Percentiles rank a stretch among this genome's conserved stretches.
Conservation (phyloP, 2,329 filamentous ascomycete species). For the Microthyrium microscopicum region DNA sequence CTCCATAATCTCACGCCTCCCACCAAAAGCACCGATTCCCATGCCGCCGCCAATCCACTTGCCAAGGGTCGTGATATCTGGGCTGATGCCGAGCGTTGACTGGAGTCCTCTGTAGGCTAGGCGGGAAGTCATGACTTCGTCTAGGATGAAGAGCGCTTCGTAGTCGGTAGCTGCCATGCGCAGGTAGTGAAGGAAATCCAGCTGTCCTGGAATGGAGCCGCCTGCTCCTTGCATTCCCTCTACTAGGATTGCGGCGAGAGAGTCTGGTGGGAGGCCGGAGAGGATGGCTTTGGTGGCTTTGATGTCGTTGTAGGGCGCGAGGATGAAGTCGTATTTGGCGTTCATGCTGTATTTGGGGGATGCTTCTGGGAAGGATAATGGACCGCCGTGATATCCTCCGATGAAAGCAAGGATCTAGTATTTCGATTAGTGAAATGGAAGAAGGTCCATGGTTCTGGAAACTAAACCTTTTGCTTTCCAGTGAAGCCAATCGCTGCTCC, state of each 20-base stretch:
- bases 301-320: conserved; percentile 46
- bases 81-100: conserved; percentile 26
- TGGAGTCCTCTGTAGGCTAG: conserved; percentile 36
- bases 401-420: conserved; percentile 31
- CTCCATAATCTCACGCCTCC: conserved; percentile 40
- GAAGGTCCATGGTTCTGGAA: no score
- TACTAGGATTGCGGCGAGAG: conserved; percentile 44
- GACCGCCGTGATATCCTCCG: conserved; percentile 38
- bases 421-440: no score
- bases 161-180: conserved; percentile 30
- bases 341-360: conserved; percentile 28
- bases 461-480: conserved; percentile 27
- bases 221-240: conserved; percentile 51
- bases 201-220: conserved; percentile 36
- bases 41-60: conserved; percentile 53
- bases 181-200: conserved; percentile 36
- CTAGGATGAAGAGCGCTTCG: conserved; percentile 46
- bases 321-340: conserved; percentile 38
- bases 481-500: conserved; percentile 35
- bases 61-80: conserved; percentile 47
- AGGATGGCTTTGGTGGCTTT: conserved; percentile 29
- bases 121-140: conserved; percentile 56
- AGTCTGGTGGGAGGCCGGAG: conserved; percentile 18
- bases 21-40: conserved; percentile 51
- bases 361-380: conserved; percentile 28